Evolutionary conservation across 345 rosid species (phyloP).

Genomic region (Physaria fendleri): DNA sequence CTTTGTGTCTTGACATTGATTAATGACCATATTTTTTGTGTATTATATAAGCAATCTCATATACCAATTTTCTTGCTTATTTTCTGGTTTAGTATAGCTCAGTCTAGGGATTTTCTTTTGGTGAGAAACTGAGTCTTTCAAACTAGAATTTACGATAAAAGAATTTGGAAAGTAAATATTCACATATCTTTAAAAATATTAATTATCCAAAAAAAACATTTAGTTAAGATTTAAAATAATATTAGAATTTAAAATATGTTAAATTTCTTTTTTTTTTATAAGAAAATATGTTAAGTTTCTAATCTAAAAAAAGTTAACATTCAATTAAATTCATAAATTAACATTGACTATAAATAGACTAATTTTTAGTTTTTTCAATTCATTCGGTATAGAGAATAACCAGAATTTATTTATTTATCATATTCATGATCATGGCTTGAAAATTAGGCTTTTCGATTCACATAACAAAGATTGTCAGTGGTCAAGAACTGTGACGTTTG

Average conservation of each 20-base stretch:
- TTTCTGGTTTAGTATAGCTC: background rate
- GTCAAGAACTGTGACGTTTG: conserved; percentile 12
- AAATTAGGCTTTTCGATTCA: conserved; percentile 2
- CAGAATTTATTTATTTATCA: background rate
- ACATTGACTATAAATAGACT: too few species aligned
- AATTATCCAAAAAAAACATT: too few species aligned
- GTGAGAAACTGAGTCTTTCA: conserved; percentile 7
- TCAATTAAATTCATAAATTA: too few species aligned
- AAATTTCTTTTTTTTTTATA: too few species aligned
- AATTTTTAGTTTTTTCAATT: too few species aligned
- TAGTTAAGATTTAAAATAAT: too few species aligned
- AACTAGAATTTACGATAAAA: background rate
- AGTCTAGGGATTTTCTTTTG: background rate
- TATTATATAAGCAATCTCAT: background rate
- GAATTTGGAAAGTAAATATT: too few species aligned
- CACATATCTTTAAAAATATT: too few species aligned
- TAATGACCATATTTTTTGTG: background rate
- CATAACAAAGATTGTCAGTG: background rate
- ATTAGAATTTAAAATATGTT: too few species aligned
- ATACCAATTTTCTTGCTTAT: background rate
- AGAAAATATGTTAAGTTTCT: too few species aligned
- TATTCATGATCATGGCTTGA: background rate
- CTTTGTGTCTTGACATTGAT: conserved; percentile 8
- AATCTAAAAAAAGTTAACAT: too few species aligned
- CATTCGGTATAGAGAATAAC: too few species aligned